Base-by-base conservation (phyloP, 345 rosid species). In the Eucalyptus erythrocorys region DNA sequence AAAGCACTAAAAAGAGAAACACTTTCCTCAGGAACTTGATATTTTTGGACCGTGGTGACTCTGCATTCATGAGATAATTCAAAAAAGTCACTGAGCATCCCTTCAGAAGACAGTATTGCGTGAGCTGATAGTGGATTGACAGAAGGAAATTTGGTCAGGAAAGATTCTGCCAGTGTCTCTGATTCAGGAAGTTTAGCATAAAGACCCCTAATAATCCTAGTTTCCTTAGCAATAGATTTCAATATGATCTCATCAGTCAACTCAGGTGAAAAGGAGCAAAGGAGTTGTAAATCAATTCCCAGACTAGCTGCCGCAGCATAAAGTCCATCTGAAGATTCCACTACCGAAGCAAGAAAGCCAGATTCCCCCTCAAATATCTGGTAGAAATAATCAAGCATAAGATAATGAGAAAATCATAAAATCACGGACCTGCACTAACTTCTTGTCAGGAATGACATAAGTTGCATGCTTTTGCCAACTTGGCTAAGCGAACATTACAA, bases 251-350 rank as follows among this genome's bases (percentile, higher is more conserved):
- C 98, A 92, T 95, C 96, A 27, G 96, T 97, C 89, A 93, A 89
- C 51, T 94, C 94, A 43, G 96, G 92, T 91, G 98, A 94, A 85
- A 95, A 88, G 89, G 99, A 95, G 91, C 93, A 97, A 91, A 97
- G 93, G 32, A 98, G 92, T 94, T 98, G 99, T 80, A 98, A 91
- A 90, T 93, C 95, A 90, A 98, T 92, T 90, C 99, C 98, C 94
- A 98, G 91, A 92, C 97, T 95, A 91, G 97, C 97, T 89, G 99
- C 99, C 84, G 96, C 99, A 5, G 98, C 98, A 91, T 96, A 97
- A 48, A 98, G 94, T 91, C 93, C 97, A 93, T 96, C 95, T 68
- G 99, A 95, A 88, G 93, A 95, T 90, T 94, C 96, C 94, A 95
- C 93, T 82, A 94, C 92, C 34, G 93, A 90, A 45, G 96, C 89